Conservation (phyloP, 208 protist species). For the Wallacemonas sp. region DNA sequence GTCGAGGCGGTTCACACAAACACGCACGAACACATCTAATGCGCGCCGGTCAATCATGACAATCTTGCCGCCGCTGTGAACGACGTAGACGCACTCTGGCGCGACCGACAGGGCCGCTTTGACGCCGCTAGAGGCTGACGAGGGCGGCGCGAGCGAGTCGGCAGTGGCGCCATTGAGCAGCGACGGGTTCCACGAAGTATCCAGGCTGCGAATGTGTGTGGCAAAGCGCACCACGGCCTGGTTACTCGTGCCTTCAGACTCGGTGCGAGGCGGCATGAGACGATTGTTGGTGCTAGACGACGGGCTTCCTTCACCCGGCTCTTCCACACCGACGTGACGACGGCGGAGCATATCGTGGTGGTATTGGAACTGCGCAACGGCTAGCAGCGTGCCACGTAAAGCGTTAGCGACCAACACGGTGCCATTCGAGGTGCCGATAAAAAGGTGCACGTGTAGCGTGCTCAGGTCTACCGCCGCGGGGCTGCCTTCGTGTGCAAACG, state of each 20-base stretch:
- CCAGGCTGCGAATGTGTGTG: conserved; percentile 22
- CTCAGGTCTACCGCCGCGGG: conserved; percentile 12
- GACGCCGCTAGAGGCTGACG: too few relatives aligned
- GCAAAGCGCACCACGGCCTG: conserved; percentile 63
- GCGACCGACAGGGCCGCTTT: neutral
- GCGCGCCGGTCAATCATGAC: conserved; percentile 51
- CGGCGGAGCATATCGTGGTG: conserved; percentile 19
- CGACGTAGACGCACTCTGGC: conserved; percentile 39
- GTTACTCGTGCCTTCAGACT: conserved; percentile 12
- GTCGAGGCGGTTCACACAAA: conserved; percentile 44
- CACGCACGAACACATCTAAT: conserved; percentile 60
- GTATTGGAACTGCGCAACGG: conserved; percentile 67
- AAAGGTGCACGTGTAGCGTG: conserved; percentile 66
- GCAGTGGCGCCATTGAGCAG: neutral
- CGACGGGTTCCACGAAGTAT: conserved; percentile 34
- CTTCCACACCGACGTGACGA: conserved; percentile 15
- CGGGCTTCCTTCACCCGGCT: neutral
- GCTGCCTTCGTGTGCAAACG: too few relatives aligned
- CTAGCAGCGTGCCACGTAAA: conserved; percentile 71
- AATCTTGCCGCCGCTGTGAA: conserved; percentile 63
- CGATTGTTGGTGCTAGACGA: too few relatives aligned
- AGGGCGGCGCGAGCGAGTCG: neutral
- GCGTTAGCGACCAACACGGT: conserved; percentile 82
- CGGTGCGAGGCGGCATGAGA: neutral
- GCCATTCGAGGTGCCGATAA: conserved; percentile 84